Evolutionary conservation across 495 filamentous ascomycete genomes (phyloP).

Genomic region (Penicillium roqueforti): DNA sequence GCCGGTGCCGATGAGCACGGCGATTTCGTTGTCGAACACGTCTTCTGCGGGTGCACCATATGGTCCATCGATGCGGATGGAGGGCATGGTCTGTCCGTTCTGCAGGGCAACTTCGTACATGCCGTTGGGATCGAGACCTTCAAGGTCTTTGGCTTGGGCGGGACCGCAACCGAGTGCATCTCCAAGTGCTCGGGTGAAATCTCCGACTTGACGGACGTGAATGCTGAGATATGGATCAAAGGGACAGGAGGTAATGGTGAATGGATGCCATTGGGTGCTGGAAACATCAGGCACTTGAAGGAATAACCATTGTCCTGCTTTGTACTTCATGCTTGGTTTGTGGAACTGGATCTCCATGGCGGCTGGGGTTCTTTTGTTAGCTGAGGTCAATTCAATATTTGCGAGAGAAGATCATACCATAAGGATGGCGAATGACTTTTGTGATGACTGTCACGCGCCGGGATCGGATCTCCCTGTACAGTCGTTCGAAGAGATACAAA

Average conservation of each 20-base stretch:
- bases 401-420: constrained; percentile 55
- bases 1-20: constrained; percentile 92
- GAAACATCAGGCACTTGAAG: constrained; percentile 88
- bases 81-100: constrained; percentile 87
- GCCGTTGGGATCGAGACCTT: constrained; percentile 85
- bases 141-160: constrained; percentile 77
- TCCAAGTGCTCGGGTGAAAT: constrained; percentile 85
- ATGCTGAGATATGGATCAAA: constrained; percentile 91
- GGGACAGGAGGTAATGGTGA: constrained; percentile 98
- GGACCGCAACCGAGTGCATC: constrained; percentile 89
- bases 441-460: constrained; percentile 81
- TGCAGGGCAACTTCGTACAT: constrained; percentile 98
- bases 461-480: constrained; percentile 87
- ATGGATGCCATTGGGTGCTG: constrained; percentile 93
- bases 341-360: constrained; percentile 96
- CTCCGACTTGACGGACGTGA: constrained; percentile 93
- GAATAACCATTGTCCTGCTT: constrained; percentile 97
- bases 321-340: constrained; percentile 97
- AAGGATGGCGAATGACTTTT: constrained; percentile 95
- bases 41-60: constrained; percentile 93
- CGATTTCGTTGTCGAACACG: constrained; percentile 97
- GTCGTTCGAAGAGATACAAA: constrained; percentile 79
- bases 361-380: constrained; percentile 46
- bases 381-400: neutral
- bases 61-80: constrained; percentile 85